Percentiles rank a stretch among this genome's conserved stretches.
These are phyloP conservation scores for Mesembryanthemum crystallinum DNA, from an alignment of 148 eudicot genomes.

Conservation along the genomic window DNA sequence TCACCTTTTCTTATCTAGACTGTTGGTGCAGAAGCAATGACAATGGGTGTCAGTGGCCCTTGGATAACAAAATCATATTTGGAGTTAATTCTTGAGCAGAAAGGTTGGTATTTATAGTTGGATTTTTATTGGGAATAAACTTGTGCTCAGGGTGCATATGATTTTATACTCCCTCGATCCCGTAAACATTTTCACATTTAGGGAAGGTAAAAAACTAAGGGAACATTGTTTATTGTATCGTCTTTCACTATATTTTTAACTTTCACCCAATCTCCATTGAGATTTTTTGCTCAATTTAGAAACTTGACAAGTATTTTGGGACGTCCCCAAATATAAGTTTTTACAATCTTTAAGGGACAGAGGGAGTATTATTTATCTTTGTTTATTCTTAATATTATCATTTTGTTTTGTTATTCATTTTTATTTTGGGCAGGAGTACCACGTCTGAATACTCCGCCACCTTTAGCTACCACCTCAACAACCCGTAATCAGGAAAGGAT, in stretches of 20 bases:
- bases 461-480: slow-evolving; percentile 41
- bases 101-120: slow-evolving; percentile 48
- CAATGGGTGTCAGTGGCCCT: slow-evolving; percentile 68
- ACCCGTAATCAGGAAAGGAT: slow-evolving; percentile 48
- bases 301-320: too few relatives aligned
- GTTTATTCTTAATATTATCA: not conserved
- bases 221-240: too few relatives aligned
- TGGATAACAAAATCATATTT: slow-evolving; percentile 99
- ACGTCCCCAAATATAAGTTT: too few relatives aligned
- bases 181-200: too few relatives aligned
- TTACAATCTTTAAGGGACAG: too few relatives aligned
- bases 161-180: too few relatives aligned
- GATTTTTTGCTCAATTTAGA: too few relatives aligned
- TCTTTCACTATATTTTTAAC: too few relatives aligned
- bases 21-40: slow-evolving; percentile 84
- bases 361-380: not conserved
- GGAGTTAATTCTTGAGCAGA: slow-evolving; percentile 86
- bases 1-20: slow-evolving; percentile 42
- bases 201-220: too few relatives aligned
- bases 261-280: too few relatives aligned
- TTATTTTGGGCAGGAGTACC: slow-evolving; percentile 65
- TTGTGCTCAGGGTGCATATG: not conserved
- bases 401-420: not conserved
- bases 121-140: not conserved
- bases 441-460: slow-evolving; percentile 95